Percentiles rank a stretch among this genome's conserved stretches.
These are phyloP conservation scores for Wallacemonas sp. DNA, from an alignment of 208 protist species.

Conservation along the genomic window DNA sequence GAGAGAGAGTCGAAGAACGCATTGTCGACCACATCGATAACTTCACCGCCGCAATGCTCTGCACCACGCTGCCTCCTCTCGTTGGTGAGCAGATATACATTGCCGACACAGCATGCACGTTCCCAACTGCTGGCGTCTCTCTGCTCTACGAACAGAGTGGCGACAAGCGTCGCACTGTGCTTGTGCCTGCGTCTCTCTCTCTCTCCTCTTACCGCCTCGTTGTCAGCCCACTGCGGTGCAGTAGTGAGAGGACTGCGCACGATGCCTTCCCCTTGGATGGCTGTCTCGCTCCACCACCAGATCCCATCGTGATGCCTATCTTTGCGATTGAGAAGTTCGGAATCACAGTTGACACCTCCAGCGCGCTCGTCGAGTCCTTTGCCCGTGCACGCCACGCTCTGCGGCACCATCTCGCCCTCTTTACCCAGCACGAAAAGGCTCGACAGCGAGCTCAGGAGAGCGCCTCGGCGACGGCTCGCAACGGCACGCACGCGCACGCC, in stretches of 20 bases:
- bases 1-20: too few relatives aligned
- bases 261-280: not conserved
- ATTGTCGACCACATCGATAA: too few relatives aligned
- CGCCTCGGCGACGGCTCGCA: too few relatives aligned
- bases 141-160: slow-evolving; percentile 8
- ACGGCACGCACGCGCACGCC: too few relatives aligned
- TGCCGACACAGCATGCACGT: not conserved
- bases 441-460: too few relatives aligned
- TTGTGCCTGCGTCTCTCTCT: not conserved
- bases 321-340: slow-evolving; percentile 56
- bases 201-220: slow-evolving; percentile 6
- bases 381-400: not conserved
- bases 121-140: slow-evolving; percentile 5
- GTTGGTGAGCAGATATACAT: not conserved
- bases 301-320: slow-evolving; percentile 45
- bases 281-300: slow-evolving; percentile 23
- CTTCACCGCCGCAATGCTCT: not conserved
- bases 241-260: not conserved
- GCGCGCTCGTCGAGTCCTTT: slow-evolving; percentile 8
- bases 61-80: not conserved
- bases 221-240: slow-evolving; percentile 10
- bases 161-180: not conserved
- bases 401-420: not conserved
- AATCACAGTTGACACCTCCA: slow-evolving; percentile 13
- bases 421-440: not conserved